Evolutionary conservation across 148 eudicot genomes (phyloP), one percentile per base, ranked within the genome.

Genomic region (Chenopodium formosanum): DNA sequence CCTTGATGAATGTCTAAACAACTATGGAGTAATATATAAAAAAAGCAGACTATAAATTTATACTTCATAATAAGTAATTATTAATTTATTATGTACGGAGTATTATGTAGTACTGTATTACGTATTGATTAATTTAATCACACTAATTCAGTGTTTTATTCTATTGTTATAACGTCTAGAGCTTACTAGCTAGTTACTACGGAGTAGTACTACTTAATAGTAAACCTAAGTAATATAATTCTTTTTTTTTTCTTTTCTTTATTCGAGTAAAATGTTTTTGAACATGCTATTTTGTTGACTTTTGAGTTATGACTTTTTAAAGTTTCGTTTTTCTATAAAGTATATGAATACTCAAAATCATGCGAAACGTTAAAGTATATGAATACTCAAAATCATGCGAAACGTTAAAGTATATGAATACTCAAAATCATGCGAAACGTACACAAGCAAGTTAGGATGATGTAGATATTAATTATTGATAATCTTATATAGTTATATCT

Each of bases 231-330:
- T 20, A 46, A 1, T n/a, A 20, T 73, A 40, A 40, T 40, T 40
- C 44, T 40, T 37, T 0, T 37, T 40, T 72, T 8, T 46, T 71
- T 73, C 12, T 20, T 9, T 47, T 73, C 23, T 0, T 67, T 1
- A 67, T 27, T 25, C 1, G 23, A 40, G 53, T 4, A 69, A 31
- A 69, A 34, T 17, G 44, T 19, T 68, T 37, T 69, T 37, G 27
- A 47, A 62, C 76, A 73, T 23, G 60, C 76, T 32, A 11, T 73
- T 73, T 32, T 27, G 34, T 73, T 73, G 76, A 48, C 76, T 73
- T 44, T 73, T 73, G 32, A 46, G 2, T 23, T 23, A n/a, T 23
- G 76, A 73, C 76, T 23, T 73, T 6, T 44, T 46, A 16, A 34
- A 16, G 47, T 69, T n/a, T 62, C 27, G 5, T 14, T 58, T 58